Base-by-base conservation (phyloP, 1,139 yeast species). In the Geotrichum klebahnii region DNA sequence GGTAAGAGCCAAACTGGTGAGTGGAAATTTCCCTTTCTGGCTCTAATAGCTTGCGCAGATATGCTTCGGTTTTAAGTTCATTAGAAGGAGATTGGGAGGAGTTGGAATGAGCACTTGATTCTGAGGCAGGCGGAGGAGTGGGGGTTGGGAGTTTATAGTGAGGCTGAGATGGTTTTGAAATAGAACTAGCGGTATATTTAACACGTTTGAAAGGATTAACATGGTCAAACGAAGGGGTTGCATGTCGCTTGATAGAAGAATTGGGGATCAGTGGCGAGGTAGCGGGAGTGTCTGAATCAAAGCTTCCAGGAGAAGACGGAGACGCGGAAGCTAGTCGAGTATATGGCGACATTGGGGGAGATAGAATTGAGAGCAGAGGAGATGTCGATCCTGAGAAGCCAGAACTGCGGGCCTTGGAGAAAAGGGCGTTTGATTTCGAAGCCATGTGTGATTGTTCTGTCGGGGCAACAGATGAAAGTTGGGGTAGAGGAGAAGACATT, bases 281-380 rank as follows among this genome's bases (percentile, higher is more conserved):
- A 12, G 42, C 31, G 9, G 32, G 16, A 14, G 32, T 4, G 10
- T 22, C 8, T 14, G 20, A 26, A 22, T 38, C 42, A 20, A 24
- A 5, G 20, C 20, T n/a, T 6, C 16, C 46, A n/a, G 46, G 46
- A 19, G 46, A 42, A 5, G 37, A 35, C 3, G 34, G 22, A 10
- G 46, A 32, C n/a, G 44, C 36, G 16, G 43, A 29, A 19, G 44
- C 42, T 9, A 36, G 35, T 5, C 36, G 39, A 10, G 42, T 22
- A 24, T 45, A 45, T 24, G 51, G 51, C 33, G 51, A 42, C 43
- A 47, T 35, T n/a, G 51, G 51, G 24, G 51, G 51, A n/a, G 51
- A 47, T 19, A 41, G 37, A 26, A 23, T 34, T 8, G 47, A 19
- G 14, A 33, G 22, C 24, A 42, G 22, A 5, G 46, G 37, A 22